A percentile compares a stretch with the other conserved stretches of the same genome.
These are phyloP conservation scores for Penicilliopsis zonata DNA, from an alignment of 495 filamentous ascomycete genomes.

Conservation along the genomic window DNA sequence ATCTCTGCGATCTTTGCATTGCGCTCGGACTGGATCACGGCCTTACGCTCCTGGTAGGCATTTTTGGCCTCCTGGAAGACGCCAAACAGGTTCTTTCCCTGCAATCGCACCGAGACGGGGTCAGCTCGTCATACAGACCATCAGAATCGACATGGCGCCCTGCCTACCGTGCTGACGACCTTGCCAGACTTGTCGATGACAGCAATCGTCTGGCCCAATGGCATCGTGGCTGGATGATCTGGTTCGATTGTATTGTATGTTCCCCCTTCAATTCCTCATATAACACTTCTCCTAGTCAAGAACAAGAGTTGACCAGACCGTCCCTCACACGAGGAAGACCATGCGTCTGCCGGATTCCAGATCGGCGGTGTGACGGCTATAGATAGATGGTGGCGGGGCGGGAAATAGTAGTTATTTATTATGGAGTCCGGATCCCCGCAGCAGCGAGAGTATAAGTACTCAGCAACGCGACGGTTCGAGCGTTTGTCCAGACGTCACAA, in stretches of 20 bases:
- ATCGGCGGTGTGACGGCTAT: too few species aligned
- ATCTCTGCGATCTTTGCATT: constrained; percentile 43
- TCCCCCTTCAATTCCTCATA: too few species aligned
- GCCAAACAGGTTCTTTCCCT: constrained; percentile 81
- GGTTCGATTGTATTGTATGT: too few species aligned
- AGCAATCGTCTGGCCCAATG: constrained; percentile 63
- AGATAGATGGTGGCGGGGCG: background rate
- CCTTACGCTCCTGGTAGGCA: constrained; percentile 74
- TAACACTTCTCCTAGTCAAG: too few species aligned
- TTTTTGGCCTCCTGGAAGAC: constrained; percentile 82
- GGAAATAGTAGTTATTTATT: too few species aligned
- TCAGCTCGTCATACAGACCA: background rate
- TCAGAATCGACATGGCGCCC: constrained; percentile 1
- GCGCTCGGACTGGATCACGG: constrained; percentile 57
- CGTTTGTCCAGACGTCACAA: too few species aligned
- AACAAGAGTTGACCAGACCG: too few species aligned
- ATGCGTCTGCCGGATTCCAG: too few species aligned
- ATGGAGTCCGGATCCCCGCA: too few species aligned
- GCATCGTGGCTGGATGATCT: constrained; percentile 21
- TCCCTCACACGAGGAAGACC: too few species aligned
- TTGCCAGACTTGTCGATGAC: constrained; percentile 90
- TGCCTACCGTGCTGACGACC: constrained; percentile 76
- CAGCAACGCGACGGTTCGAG: too few species aligned
- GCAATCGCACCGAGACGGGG: constrained; percentile 1
- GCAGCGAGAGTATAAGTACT: too few species aligned